Base-by-base conservation (phyloP, 2,329 filamentous ascomycete genomes). In the Talaromyces albobiverticillius region DNA sequence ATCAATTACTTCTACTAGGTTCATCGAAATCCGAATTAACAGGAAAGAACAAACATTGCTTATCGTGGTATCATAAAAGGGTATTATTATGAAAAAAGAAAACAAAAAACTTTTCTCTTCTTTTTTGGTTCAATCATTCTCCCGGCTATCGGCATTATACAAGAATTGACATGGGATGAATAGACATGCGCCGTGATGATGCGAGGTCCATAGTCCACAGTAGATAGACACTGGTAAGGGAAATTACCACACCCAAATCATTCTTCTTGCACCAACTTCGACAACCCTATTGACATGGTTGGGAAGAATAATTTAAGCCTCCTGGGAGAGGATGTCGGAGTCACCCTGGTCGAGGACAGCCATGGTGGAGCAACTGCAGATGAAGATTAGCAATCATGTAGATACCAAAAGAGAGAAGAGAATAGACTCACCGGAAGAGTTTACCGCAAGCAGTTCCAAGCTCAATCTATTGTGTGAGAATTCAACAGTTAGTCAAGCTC, bases 371-470 rank as follows among this genome's bases (percentile, higher is more conserved):
- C 90, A 95, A 36, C 53, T 55, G 3, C n/a, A 23, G n/a, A 23
- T 13, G 4, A 14, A 20, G 3, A 41, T 26, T 32, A 47, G 43
- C 26, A 51, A 25, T 14, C 3, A 4, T 9, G 20, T 22, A 20
- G 4, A 10, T n/a, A 25, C 2, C 4, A 36, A n/a, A 14, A 14
- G 6, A 18, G 11, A 6, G 1, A 26, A 25, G 34, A 32, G 25
- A 51, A 4, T 20, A 25, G 31, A 55, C 53, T 46, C 36, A 55
- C 68, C 91, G 86, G 88, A 95, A 99, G 74, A 99, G 88, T 84
- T 97, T 97, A 83, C 94, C 94, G 82, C 92, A 96, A 67, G 91
- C 92, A 73, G 92, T 97, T 72, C 94, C 94, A 65, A 99, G 85
- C 82, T 97, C 94, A 74, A 97, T 96, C 92, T 97, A 76, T 76